A percentile compares a stretch with the other conserved stretches of the same genome.
These are phyloP conservation scores for Mucor velutinosus DNA, from an alignment of 371 early-diverging fungal genomes.

Conservation along the genomic window DNA sequence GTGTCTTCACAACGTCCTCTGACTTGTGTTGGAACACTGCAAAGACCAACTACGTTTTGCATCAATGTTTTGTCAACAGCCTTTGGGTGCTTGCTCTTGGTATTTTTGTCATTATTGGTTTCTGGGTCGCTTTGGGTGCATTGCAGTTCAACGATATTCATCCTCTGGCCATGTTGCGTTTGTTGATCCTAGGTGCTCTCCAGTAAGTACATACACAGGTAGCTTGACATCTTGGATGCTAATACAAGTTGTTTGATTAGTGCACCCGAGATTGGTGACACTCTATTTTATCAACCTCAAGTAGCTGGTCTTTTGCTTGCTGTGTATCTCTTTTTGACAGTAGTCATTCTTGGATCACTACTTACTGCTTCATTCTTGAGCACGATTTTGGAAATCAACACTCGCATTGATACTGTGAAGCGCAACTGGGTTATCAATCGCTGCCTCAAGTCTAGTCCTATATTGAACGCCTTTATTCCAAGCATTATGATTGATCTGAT, in stretches of 20 bases:
- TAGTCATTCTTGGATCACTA: slow-evolving; percentile 31
- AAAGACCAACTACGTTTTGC: slow-evolving; percentile 29
- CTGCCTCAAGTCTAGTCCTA: slow-evolving; percentile 11
- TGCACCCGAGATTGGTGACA: slow-evolving; percentile 43
- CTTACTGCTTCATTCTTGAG: slow-evolving; percentile 43
- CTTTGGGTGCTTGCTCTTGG: slow-evolving; percentile 33
- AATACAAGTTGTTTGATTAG: slow-evolving; percentile 13
- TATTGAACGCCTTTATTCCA: slow-evolving; percentile 30
- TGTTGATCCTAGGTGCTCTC: slow-evolving; percentile 43
- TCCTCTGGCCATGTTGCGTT: slow-evolving; percentile 30
- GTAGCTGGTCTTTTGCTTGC: slow-evolving; percentile 35
- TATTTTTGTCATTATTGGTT: slow-evolving; percentile 25
- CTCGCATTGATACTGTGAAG: slow-evolving; percentile 19
- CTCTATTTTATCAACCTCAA: slow-evolving; percentile 37
- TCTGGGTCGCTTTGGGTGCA: slow-evolving; percentile 46
- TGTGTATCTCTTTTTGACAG: slow-evolving; percentile 38
- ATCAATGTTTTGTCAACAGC: slow-evolving; percentile 35
- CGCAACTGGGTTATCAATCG: slow-evolving; percentile 23
- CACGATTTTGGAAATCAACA: slow-evolving; percentile 31
- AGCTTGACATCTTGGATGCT: background rate
- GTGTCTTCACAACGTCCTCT: slow-evolving; percentile 24
- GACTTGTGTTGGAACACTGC: slow-evolving; percentile 34
- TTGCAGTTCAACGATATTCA: slow-evolving; percentile 38
- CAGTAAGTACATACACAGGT: slow-evolving; percentile 34
- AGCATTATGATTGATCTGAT: slow-evolving; percentile 32